phyloP scores from a whole-genome alignment of 257 asterid species.

The Penstemon eatonii region DNA sequence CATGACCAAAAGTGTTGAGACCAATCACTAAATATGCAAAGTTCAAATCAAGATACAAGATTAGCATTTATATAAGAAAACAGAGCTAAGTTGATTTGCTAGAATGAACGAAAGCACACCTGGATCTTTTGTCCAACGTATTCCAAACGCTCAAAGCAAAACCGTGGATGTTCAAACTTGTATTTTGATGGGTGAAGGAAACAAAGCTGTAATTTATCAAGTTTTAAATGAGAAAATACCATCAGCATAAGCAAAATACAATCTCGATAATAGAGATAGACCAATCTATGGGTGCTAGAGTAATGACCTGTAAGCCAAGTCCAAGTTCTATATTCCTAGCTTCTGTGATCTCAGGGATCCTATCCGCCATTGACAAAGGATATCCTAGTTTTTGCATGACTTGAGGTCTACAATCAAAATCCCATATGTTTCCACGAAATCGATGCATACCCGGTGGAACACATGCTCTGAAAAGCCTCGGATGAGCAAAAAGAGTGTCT shows the following conservation, averaged over 20 bases:
- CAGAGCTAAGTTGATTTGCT: not conserved
- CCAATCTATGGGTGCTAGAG: no score
- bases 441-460: constrained; percentile 99
- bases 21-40: no score
- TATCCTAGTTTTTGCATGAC: constrained; percentile 83
- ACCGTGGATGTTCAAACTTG: constrained; percentile 92
- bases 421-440: constrained; percentile 96
- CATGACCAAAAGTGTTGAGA: no score
- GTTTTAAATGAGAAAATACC: no score
- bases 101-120: constrained; percentile 35
- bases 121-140: constrained; percentile 97
- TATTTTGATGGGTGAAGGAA: constrained; percentile 86
- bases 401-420: constrained; percentile 77
- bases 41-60: no score
- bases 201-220: constrained; percentile 52
- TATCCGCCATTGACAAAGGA: constrained; percentile 68
- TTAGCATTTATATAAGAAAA: no score
- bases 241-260: no score
- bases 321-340: constrained; percentile 98
- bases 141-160: constrained; percentile 94
- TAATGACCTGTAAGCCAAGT: constrained; percentile 81
- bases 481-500: constrained; percentile 93
- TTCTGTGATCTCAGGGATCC: constrained; percentile 86
- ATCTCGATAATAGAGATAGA: no score
- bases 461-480: constrained; percentile 94